Percentiles rank a stretch among this genome's conserved stretches.
Evolutionary conservation across 345 rosid species (phyloP).

Genomic region (Aurinia saxatilis): DNA sequence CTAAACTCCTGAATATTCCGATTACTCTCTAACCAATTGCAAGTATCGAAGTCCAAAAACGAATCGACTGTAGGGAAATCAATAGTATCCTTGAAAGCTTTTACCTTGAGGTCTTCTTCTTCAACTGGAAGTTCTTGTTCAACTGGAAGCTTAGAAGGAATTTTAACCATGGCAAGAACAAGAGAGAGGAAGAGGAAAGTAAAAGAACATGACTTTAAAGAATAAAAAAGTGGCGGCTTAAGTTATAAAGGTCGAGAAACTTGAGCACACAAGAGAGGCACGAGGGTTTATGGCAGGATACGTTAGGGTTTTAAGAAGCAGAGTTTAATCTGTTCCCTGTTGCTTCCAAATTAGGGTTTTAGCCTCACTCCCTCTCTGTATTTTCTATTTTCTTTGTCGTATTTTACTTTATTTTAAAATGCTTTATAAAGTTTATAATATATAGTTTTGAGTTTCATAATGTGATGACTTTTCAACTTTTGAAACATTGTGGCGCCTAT

Average conservation of each 20-base stretch:
- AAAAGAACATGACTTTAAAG: constrained; percentile 26
- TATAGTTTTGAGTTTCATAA: too few species aligned
- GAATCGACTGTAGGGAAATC: constrained; percentile 44
- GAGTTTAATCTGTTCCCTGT: neutral
- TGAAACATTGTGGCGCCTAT: constrained; percentile 14
- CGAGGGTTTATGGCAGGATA: constrained; percentile 25
- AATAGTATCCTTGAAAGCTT: constrained; percentile 22
- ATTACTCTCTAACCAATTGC: constrained; percentile 44
- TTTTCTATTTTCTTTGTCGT: neutral
- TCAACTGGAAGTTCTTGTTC: constrained; percentile 15
- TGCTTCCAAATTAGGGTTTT: constrained; percentile 23
- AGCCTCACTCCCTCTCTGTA: neutral
- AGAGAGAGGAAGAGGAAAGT: constrained; percentile 8
- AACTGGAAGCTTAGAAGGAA: constrained; percentile 29
- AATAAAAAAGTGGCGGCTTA: constrained; percentile 22
- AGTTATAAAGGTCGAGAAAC: constrained; percentile 17
- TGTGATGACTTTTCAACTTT: too few species aligned
- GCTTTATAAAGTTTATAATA: neutral
- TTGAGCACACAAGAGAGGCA: neutral
- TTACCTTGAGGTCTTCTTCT: constrained; percentile 31
- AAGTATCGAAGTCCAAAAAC: constrained; percentile 54
- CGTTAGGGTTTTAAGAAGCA: constrained; percentile 26
- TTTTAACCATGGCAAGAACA: constrained; percentile 43
- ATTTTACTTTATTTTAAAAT: neutral
- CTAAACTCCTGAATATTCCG: constrained; percentile 18